Conservation (phyloP, 371 early-diverging fungal genomes). For the Synchytrium microbalum region DNA sequence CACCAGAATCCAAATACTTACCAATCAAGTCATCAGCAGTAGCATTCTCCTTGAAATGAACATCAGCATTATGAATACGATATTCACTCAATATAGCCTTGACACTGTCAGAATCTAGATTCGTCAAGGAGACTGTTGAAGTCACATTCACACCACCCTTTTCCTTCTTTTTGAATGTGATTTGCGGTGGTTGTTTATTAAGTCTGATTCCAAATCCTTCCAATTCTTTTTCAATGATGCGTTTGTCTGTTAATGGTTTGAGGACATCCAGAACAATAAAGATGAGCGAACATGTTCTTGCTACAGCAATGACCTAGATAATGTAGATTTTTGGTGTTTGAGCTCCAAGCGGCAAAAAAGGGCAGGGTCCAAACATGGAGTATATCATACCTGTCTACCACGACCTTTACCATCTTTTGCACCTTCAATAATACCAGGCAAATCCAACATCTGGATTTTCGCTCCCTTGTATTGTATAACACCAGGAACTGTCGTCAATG, state of each 20-base stretch:
- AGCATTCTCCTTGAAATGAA: slow-evolving; percentile 91
- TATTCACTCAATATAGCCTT: slow-evolving; percentile 92
- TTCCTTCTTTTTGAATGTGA: slow-evolving; percentile 76
- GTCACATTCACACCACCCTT: slow-evolving; percentile 94
- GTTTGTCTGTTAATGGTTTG: slow-evolving; percentile 72
- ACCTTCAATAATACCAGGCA: slow-evolving; percentile 98
- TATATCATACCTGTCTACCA: slow-evolving; percentile 69
- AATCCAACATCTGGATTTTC: slow-evolving; percentile 84
- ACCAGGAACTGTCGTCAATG: slow-evolving; percentile 97
- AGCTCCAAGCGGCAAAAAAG: not conserved
- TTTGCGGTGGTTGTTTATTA: slow-evolving; percentile 89
- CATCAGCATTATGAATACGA: slow-evolving; percentile 94
- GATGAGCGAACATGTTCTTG: slow-evolving; percentile 94
- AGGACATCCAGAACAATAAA: slow-evolving; percentile 98
- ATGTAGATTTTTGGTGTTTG: not conserved
- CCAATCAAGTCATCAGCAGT: slow-evolving; percentile 98
- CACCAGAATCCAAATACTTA: not conserved
- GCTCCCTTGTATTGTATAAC: slow-evolving; percentile 98
- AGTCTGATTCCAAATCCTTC: slow-evolving; percentile 98
- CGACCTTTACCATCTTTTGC: slow-evolving; percentile 99
- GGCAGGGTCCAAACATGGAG: not conserved
- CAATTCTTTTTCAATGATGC: slow-evolving; percentile 91
- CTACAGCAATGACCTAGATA: slow-evolving; percentile 68
- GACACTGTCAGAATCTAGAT: slow-evolving; percentile 82
- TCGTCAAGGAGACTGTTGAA: slow-evolving; percentile 81